These are phyloP conservation scores for Coemansia sp. DNA, from an alignment of 192 early-diverging fungal species.

Conservation along the genomic window DNA sequence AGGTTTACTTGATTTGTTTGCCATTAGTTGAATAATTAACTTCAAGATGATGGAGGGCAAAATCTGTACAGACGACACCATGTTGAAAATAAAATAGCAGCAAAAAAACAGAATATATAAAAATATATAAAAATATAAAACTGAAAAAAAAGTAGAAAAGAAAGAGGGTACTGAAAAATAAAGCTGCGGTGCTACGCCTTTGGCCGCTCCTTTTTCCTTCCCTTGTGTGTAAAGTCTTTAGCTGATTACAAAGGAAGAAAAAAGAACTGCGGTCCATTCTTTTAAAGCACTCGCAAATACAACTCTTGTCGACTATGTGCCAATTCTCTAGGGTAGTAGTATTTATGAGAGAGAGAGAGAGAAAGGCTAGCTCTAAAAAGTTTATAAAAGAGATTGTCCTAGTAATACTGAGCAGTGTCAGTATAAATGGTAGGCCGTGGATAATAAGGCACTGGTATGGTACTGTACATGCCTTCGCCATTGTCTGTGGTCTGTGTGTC, in stretches of 20 bases:
- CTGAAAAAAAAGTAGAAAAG: slow-evolving; percentile 2
- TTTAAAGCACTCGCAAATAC: too few species aligned
- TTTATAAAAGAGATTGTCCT: neutral
- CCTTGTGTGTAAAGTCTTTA: too few species aligned
- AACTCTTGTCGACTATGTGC: too few species aligned
- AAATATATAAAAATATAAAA: neutral
- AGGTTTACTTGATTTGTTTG: neutral
- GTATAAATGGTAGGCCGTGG: neutral
- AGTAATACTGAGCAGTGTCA: neutral
- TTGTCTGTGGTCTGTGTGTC: neutral
- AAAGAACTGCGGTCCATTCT: too few species aligned
- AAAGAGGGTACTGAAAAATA: neutral
- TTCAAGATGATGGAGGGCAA: neutral
- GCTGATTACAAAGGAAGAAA: too few species aligned
- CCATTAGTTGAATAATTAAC: neutral
- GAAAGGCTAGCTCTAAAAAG: neutral
- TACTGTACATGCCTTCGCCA: neutral
- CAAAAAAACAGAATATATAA: neutral
- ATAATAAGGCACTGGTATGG: neutral
- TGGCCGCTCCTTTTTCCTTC: too few species aligned
- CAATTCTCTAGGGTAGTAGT: too few species aligned
- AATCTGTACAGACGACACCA: neutral
- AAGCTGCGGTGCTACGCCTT: too few species aligned
- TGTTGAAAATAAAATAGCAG: neutral
- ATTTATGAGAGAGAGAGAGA: too few species aligned